These are phyloP conservation scores for Cladophialophora chaetospira DNA, from an alignment of 2,329 filamentous ascomycete species.

Conservation along the genomic window DNA sequence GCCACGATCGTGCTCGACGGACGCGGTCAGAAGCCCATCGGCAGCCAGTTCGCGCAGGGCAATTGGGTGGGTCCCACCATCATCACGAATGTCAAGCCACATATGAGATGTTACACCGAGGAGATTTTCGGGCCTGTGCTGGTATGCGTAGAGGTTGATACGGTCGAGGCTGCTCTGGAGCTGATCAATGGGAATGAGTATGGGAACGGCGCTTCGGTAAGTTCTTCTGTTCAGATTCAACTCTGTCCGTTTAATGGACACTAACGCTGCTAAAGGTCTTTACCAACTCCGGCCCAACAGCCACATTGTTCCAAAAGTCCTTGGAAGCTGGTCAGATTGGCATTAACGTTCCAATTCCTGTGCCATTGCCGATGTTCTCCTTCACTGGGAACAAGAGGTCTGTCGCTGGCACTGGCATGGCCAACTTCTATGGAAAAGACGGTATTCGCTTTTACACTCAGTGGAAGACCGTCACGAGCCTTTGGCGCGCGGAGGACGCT, in stretches of 20 bases:
- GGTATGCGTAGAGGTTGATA: constrained; percentile 64
- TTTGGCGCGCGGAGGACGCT: no score
- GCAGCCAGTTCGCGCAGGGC: constrained; percentile 43
- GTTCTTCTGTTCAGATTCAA: constrained; percentile 42
- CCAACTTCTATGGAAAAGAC: constrained; percentile 9
- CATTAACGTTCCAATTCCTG: constrained; percentile 37
- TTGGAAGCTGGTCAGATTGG: constrained; percentile 38
- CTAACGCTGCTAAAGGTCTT: no score
- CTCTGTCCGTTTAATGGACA: constrained; percentile 35
- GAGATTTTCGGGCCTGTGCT: constrained; percentile 67
- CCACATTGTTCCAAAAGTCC: constrained; percentile 38
- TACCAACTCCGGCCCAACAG: no score
- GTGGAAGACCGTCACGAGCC: constrained; percentile 16
- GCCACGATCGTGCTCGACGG: constrained; percentile 58
- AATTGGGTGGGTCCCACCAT: constrained; percentile 72
- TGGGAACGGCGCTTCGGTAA: constrained; percentile 42
- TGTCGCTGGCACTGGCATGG: constrained; percentile 36
- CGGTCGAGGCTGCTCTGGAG: constrained; percentile 63
- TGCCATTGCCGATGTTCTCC: constrained; percentile 33
- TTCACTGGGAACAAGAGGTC: constrained; percentile 37
- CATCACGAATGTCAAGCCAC: constrained; percentile 58
- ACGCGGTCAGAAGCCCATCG: constrained; percentile 34
- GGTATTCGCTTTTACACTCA: constrained; percentile 14
- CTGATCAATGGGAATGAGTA: constrained; percentile 32
- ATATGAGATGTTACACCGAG: constrained; percentile 60